Evolutionary conservation across 1,284 basidiomycete genomes (phyloP), one percentile per base, ranked within the genome.

Genomic region (Pterula multifida): DNA sequence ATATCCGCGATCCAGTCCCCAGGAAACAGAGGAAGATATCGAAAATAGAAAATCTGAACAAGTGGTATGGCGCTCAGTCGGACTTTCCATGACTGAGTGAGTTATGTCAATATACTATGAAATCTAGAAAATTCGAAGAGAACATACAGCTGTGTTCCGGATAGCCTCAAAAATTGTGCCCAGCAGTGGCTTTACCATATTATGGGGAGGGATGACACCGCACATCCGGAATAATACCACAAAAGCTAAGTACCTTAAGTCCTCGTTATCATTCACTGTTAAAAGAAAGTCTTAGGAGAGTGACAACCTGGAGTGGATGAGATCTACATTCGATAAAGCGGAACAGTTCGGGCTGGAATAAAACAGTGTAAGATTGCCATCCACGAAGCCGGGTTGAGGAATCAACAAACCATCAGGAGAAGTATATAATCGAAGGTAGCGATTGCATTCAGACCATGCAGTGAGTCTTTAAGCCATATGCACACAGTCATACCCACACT

Each of bases 11-110:
- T 70, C 63, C 79, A 81, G 35, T 66, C 60, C 53, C 85, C 82
- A 44, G 64, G 71, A 54, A 85, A 79, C 45, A 82, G 61, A 15
- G 79, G 79, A 22, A 79, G 68, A 60, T 85, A 81, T 35, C 83
- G 74, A 71, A 86, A 86, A 63, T 85, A 86, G 60, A 82, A 84
- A 17, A 85, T 81, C 75, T 86, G 83, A n/a, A 85, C 70, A n/a
- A 85, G 68, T n/a, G 82, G 83, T 36, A 86, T 62, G 13, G 81
- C 81, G 59, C 83, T 84, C 47, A 85, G 62, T 39, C 83, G 76
- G 6, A 85, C 78, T 61, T 73, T 73, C 81, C 83, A 85, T 2
- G 83, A 86, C 81, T 85, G 53, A 3, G 13, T 22, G 52, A 26
- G 6, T 49, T 22, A 49, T 47, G 21, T 25, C n/a, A 49, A 44